These are phyloP conservation scores for Curvularia hawaiiensis DNA, from an alignment of 2,329 filamentous ascomycete genomes.

Conservation along the genomic window DNA sequence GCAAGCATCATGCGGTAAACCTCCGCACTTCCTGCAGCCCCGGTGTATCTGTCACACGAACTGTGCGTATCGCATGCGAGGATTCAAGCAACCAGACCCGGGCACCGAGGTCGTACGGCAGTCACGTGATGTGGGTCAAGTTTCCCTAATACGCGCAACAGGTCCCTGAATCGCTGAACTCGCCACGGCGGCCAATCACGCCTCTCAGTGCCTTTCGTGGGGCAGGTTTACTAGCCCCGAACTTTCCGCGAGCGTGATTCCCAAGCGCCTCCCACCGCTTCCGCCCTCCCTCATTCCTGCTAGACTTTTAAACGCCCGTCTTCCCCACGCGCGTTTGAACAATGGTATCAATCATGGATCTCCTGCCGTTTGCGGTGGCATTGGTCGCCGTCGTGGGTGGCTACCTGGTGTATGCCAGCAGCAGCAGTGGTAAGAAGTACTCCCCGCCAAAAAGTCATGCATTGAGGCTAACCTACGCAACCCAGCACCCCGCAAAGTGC, in stretches of 20 bases:
- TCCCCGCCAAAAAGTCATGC: not conserved
- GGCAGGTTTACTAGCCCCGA: not conserved
- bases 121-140: conserved; percentile 2
- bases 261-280: not conserved
- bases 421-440: conserved; percentile 62
- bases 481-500: conserved; percentile 61
- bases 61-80: not conserved
- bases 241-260: not conserved
- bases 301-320: not conserved
- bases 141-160: conserved; percentile 1
- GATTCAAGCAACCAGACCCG: not conserved
- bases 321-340: conserved; percentile 47
- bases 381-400: conserved; percentile 69
- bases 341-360: conserved; percentile 75
- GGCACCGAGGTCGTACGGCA: not conserved
- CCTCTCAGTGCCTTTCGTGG: not conserved
- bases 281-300: not conserved
- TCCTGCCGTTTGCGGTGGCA: conserved; percentile 69
- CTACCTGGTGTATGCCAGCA: conserved; percentile 72
- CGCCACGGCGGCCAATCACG: not conserved
- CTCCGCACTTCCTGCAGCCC: conserved; percentile 17
- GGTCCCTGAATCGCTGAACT: not conserved
- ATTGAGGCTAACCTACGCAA: not conserved
- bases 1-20: conserved; percentile 13
- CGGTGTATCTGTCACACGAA: conserved; percentile 6